Base-by-base conservation (phyloP, 495 filamentous ascomycete species). In the Penicillium atrosanguineum region DNA sequence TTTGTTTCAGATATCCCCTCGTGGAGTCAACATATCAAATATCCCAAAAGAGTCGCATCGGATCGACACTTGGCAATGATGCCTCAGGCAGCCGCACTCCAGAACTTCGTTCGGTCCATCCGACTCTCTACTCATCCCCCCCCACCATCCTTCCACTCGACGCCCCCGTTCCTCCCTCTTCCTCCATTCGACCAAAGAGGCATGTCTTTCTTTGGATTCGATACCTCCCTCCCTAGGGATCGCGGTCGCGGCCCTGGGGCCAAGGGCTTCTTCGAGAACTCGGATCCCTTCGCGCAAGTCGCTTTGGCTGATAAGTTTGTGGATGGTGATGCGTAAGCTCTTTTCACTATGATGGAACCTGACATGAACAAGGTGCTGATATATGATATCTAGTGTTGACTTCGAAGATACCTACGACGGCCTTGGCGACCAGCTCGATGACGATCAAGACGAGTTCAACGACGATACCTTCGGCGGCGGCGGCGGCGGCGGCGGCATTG, bases 401-500 rank as follows among this genome's bases (percentile, higher is more conserved):
- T 98, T 97, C 59, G 94, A 98, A 59, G 94, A 99, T 62, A 97
- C 94, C 26, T 97, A 99, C 67, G 95, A 99, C 71, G 94, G 94
- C 2, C 78, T 97, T 19, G 94, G 91, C 4, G 89, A 96, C 69
- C 84, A 89, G 67, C 83, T 99, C 28, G 87, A 96, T 60, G 92
- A 97, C 63, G 88, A 90, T 16, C 88, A 92, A 60, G 94, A 99
- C 75, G 90, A 80, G 39, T 90, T 97, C 79, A 99, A 99, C 70
- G 90, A 97, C 62, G 95, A 96, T 67, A 99, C 94, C n/a, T 99
- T 99, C 61, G 94, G 94, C 51, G 75, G 68, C 47, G 75, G 68
- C 46, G 78, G 64, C 36, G 68, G 94, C 51, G 75, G 68, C 47
- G 75, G 68, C 46, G 78, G 64, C 36, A n/a, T n/a, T n/a, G 68